phyloP scores from a whole-genome alignment of 2,329 filamentous ascomycete species.

The Metarhizium album region DNA sequence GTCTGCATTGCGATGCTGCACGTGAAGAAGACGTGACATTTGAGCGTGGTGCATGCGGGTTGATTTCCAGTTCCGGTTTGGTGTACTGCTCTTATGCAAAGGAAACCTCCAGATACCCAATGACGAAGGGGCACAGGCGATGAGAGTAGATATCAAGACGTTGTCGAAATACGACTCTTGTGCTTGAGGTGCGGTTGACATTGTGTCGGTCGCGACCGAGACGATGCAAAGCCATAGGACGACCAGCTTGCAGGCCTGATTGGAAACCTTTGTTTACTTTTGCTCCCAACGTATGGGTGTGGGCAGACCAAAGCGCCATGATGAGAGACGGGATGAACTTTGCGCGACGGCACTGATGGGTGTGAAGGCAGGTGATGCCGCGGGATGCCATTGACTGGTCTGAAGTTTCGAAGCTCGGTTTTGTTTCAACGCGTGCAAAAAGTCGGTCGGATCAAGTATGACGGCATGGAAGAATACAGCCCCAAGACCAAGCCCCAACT shows the following conservation, averaged over 20 bases:
- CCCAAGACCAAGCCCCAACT: too few species aligned
- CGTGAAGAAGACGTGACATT: not conserved
- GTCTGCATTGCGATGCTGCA: not conserved
- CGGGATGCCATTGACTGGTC: not conserved
- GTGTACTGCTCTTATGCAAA: not conserved
- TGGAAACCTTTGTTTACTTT: not conserved
- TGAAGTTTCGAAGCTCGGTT: not conserved
- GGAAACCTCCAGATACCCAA: not conserved
- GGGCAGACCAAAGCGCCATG: not conserved
- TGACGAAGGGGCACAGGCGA: not conserved
- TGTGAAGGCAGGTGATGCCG: not conserved
- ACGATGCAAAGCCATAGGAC: not conserved
- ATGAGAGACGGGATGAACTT: not conserved
- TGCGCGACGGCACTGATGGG: not conserved
- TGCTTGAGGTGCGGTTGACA: slow-evolving; percentile 3
- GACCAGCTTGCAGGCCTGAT: not conserved
- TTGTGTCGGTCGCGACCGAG: not conserved
- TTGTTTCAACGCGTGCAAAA: slow-evolving; percentile 8
- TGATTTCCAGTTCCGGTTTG: not conserved
- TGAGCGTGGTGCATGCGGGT: not conserved
- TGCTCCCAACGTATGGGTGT: not conserved
- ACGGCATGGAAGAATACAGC: too few species aligned
- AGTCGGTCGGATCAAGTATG: not conserved
- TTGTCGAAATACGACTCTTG: not conserved
- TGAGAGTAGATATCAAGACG: not conserved